Evolutionary conservation across 768 basidiomycete species (phyloP).

Genomic region (Russula virescens): DNA sequence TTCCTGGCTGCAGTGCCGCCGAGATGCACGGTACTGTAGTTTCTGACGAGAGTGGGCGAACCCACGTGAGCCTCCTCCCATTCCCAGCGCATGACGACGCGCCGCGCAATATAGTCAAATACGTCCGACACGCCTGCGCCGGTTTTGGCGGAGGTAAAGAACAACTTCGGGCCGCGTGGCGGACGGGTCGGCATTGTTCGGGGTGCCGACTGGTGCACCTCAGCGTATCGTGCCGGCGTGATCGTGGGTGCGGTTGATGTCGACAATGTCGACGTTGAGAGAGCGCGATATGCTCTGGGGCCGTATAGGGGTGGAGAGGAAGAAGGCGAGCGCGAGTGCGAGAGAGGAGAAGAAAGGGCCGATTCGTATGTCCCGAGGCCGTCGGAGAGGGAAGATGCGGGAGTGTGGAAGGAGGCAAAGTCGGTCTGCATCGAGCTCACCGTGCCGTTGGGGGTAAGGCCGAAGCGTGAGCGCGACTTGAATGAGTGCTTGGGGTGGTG

Average conservation of each 20-base stretch:
- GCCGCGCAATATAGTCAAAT: conserved; percentile 67
- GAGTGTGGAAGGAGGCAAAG: conserved; percentile 67
- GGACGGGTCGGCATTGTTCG: conserved; percentile 30
- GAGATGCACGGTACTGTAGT: conserved; percentile 13
- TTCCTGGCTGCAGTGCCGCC: neutral
- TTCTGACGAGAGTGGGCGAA: conserved; percentile 37
- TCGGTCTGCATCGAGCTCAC: conserved; percentile 53
- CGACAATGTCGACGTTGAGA: conserved; percentile 20
- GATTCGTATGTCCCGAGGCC: conserved; percentile 39
- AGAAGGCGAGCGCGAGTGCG: conserved; percentile 28
- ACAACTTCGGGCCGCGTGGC: conserved; percentile 55
- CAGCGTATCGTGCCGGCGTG: conserved; percentile 26
- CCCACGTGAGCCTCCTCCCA: conserved; percentile 53
- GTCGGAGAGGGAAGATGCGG: conserved; percentile 72
- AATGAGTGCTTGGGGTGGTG: conserved; percentile 31
- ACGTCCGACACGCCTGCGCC: conserved; percentile 65
- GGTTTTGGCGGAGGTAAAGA: conserved; percentile 75
- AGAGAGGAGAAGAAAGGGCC: conserved; percentile 54
- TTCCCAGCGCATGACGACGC: conserved; percentile 60
- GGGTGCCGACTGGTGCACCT: conserved; percentile 1
- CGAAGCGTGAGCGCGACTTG: conserved; percentile 42
- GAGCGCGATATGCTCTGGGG: conserved; percentile 18
- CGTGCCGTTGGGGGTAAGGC: conserved; percentile 40
- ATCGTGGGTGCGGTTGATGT: conserved; percentile 26
- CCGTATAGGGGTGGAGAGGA: conserved; percentile 25